Conservation (phyloP, 169 alveolate species). For the Eimeria necatrix region DNA sequence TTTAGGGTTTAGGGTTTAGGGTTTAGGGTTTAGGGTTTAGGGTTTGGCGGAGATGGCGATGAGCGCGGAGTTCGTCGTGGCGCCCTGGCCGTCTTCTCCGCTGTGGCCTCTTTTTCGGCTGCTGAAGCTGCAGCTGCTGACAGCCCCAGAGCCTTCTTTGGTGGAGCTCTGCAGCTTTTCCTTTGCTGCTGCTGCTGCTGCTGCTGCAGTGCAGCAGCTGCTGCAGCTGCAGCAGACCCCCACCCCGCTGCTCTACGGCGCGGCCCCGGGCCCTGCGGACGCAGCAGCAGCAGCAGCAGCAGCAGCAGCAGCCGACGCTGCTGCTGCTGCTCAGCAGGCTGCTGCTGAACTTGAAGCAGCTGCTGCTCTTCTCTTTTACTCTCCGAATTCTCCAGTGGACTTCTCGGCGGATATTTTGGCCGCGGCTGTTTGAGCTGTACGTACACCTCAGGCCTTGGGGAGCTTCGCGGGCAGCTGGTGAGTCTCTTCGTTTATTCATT, state of each 20-base stretch:
- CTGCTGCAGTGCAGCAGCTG: neutral
- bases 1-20: too few relatives aligned
- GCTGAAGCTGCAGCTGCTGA: neutral
- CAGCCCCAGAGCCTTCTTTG: neutral
- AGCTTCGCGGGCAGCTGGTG: too few relatives aligned
- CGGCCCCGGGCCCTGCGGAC: neutral
- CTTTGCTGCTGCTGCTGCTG: neutral
- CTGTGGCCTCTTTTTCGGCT: neutral
- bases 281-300: constrained; percentile 38
- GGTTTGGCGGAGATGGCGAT: neutral
- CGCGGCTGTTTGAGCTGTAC: neutral
- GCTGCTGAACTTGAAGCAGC: neutral
- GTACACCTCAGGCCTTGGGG: too few relatives aligned
- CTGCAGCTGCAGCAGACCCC: neutral
- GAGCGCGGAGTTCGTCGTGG: neutral
- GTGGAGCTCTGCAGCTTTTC: neutral
- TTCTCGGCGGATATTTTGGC: neutral
- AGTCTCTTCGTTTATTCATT: too few relatives aligned
- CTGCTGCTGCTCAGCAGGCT: constrained; percentile 6
- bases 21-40: too few relatives aligned
- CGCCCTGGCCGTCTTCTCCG: constrained; percentile 3
- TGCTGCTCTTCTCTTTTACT: neutral
- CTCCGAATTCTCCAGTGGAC: neutral
- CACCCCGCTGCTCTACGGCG: neutral
- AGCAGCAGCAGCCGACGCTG: constrained; percentile 20